Base-by-base conservation (phyloP, 1,139 yeast species). In the Lodderomyces beijingensis region DNA sequence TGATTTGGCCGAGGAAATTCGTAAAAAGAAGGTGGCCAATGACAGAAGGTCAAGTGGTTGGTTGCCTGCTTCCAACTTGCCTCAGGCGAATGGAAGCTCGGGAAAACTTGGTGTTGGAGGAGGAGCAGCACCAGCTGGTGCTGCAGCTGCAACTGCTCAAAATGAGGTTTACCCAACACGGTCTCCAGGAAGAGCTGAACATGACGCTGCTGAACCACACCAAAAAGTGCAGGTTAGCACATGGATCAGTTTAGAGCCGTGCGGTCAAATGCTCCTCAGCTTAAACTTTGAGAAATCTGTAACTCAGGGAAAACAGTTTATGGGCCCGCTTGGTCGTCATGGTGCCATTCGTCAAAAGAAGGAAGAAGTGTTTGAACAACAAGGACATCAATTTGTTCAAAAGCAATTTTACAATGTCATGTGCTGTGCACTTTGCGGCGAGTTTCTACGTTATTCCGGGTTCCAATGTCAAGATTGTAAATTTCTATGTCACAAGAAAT, bases 341-440 rank as follows among this genome's bases (percentile, higher is more conserved):
- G 97, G 97, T 61, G 98, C 98, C 40, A 91, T 91, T 45, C 82
- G 96, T 50, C 93, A 87, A 59, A 79, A 86, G 65, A 89, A 89
- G 50, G 97, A 89, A 52, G 96, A 89, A 50, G 87, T 91, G 1
- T 87, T 79, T 54, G 96, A 89, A 58, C 94, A 91, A 51, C 95
- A 87, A 53, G 98, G 98, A 10, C 98, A 91, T 62, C 94, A 87
- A 57, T 91, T 91, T 63, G 94, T 87, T 25, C 96, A 87, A 55
- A 91, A 87, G 47, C 96, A 88, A 54, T 88, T 91, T 53, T 91
- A 91, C 70, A 87, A 86, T 47, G 86, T 91, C 49, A 91, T 91
- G 96, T 78, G 93, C 44, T 91, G 98, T 63, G 96, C 97, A 1
- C 77, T 88, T 40, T 91, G 98, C 70, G 96, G 95, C 8, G 97